Evolutionary conservation across 2,329 filamentous ascomycete species (phyloP).

Genomic region (Drechmeria coniospora): DNA sequence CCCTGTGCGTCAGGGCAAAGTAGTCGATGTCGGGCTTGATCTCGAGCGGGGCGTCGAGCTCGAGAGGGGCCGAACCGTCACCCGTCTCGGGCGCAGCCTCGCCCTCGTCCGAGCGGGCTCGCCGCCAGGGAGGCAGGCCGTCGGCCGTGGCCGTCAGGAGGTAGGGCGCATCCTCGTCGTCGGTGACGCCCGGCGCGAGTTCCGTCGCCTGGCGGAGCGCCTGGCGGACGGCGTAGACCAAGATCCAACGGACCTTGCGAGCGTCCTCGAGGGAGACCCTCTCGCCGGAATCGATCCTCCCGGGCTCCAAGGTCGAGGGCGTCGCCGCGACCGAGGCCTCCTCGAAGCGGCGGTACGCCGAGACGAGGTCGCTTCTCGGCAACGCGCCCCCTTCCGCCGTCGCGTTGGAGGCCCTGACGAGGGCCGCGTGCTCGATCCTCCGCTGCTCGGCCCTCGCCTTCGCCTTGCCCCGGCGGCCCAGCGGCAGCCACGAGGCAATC

Average conservation of each 20-base stretch:
- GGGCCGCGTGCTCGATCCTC: slow-evolving; percentile 34
- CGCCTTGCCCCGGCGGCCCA: too few relatives aligned
- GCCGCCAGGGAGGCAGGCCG: slow-evolving; percentile 31
- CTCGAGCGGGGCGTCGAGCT: slow-evolving; percentile 15
- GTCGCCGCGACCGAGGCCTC: slow-evolving; percentile 35
- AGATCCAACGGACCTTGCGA: slow-evolving; percentile 63
- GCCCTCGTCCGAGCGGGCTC: too few relatives aligned
- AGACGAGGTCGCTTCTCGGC: slow-evolving; percentile 41
- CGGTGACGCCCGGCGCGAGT: slow-evolving; percentile 44
- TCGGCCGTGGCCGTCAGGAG: slow-evolving; percentile 28
- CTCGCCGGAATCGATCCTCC: too few relatives aligned
- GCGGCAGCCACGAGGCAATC: slow-evolving; percentile 25
- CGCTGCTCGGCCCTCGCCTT: slow-evolving; percentile 32
- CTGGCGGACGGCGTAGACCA: slow-evolving; percentile 60
- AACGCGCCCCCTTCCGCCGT: slow-evolving; percentile 20
- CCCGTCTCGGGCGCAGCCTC: neutral
- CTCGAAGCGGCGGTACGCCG: slow-evolving; percentile 57
- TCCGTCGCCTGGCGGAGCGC: slow-evolving; percentile 50
- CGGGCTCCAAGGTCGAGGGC: too few relatives aligned
- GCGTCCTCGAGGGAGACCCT: slow-evolving; percentile 44
- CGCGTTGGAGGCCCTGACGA: slow-evolving; percentile 35
- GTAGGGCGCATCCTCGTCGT: slow-evolving; percentile 42
- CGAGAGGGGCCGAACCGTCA: neutral
- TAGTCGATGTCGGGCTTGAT: slow-evolving; percentile 43
- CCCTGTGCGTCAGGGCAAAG: slow-evolving; percentile 26